Percentiles rank a stretch among this genome's conserved stretches.
Conservation (phyloP, 2,329 filamentous ascomycete species). For the Penicillium corylophilum region DNA sequence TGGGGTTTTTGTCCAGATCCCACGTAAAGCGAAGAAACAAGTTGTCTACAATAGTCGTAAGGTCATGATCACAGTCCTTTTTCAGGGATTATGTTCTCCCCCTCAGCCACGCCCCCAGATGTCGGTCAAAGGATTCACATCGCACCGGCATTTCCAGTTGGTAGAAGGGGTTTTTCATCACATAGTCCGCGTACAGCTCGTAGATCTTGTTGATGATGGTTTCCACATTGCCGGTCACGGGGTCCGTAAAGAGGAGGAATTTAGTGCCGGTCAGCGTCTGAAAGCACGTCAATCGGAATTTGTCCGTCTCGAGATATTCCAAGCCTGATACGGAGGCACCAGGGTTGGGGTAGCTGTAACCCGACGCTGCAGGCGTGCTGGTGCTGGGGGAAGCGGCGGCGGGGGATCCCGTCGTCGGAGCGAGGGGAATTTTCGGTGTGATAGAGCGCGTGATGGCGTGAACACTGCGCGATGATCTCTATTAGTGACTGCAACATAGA, state of each 20-base stretch:
- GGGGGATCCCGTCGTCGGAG: constrained; percentile 32
- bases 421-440: constrained; percentile 42
- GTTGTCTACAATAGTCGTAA: constrained; percentile 22
- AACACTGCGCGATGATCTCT: constrained; percentile 46
- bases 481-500: neutral
- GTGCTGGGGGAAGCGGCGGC: constrained; percentile 20
- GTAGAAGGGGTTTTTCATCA: constrained; percentile 99
- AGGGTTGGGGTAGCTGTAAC: constrained; percentile 33
- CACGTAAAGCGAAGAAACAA: constrained; percentile 10
- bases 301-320: constrained; percentile 89
- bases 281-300: constrained; percentile 95
- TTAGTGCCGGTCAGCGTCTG: constrained; percentile 92
- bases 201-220: constrained; percentile 81
- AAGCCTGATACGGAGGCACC: constrained; percentile 60
- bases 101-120: constrained; percentile 76
- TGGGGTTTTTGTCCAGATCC: constrained; percentile 1
- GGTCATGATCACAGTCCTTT: constrained; percentile 18
- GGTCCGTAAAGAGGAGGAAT: constrained; percentile 92
- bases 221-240: constrained; percentile 80
- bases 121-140: constrained; percentile 92
- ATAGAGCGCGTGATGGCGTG: constrained; percentile 63
- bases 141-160: constrained; percentile 95
- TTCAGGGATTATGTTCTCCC: constrained; percentile 46
- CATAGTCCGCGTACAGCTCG: constrained; percentile 92
- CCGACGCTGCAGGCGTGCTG: constrained; percentile 18